Base-by-base conservation (phyloP, 2,329 filamentous ascomycete species). In the Penicillium frequentans region DNA sequence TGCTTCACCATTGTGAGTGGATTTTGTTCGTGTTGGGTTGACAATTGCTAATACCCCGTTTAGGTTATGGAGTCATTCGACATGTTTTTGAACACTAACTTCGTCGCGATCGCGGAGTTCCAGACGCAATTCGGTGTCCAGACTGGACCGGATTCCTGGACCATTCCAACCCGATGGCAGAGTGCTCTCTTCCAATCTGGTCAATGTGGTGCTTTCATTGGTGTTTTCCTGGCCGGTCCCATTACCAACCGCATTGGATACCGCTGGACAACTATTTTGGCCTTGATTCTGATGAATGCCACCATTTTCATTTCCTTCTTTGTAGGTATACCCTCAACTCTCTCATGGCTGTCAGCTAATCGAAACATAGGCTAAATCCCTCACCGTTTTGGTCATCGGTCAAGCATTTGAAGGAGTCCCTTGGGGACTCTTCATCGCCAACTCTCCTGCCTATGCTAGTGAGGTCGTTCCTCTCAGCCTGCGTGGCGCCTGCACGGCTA, bases 281-380 rank as follows among this genome's bases (percentile, higher is more conserved):
- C 74, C 13, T 78, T 87, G 53, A 82, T 86, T 71, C 52, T 81
- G 37, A 70, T 87, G 70, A 87, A 86, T 69, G 80, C 68, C 59
- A 83, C 83, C 64, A 86, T 86, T 72, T 84, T 86, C 65, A 68
- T 84, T 60, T 85, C 83, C 64, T 86, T 83, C 73, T 86, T 84
- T 63, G 81, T 75, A 52, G 69, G 71, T 69, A 19, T 0, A 13
- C 10, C 9, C 1, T 26, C 1, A 0, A 3, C 3, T 7, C 3
- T 24, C 26, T 10, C 16, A 29, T 5, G 16, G 9, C 8, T 21
- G 9, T 43, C 45, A n/a, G 13, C 57, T 60, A 47, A 56, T 48
- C 24, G 7, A 10, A 10, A 21, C 1, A 47, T 5, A 51, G 70
- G 71, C 69, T 52, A 60, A 80, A 35, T 79, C 77, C 3, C 74